Percentiles rank a stretch among this genome's conserved stretches.
phyloP scores from a whole-genome alignment of 2,329 filamentous ascomycete species.

The Macrophomina pseudophaseolina region DNA sequence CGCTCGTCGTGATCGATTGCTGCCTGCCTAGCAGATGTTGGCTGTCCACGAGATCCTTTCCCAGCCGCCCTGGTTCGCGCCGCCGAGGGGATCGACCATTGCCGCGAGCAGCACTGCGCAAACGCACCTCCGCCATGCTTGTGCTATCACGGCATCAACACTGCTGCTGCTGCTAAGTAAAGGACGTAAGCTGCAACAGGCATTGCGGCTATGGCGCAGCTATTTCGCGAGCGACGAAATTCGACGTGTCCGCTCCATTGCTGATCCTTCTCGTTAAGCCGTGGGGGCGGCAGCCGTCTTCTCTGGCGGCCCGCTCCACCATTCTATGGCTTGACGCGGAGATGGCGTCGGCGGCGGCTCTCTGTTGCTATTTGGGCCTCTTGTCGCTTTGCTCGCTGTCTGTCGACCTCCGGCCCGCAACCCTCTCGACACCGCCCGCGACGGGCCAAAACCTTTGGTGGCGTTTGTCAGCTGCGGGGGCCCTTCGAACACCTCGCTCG shows the following conservation, averaged over 20 bases:
- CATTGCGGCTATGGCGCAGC: constrained; percentile 17
- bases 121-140: neutral
- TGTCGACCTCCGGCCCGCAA: neutral
- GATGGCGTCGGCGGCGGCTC: constrained; percentile 11
- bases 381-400: neutral
- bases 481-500: neutral
- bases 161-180: constrained; percentile 1
- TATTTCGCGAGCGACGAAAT: constrained; percentile 7
- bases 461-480: constrained; percentile 22
- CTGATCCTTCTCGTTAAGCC: constrained; percentile 7
- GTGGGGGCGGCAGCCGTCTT: neutral
- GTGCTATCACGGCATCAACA: neutral
- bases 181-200: constrained; percentile 10
- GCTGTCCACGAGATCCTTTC: neutral
- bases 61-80: neutral
- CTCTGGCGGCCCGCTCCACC: constrained; percentile 5
- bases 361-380: constrained; percentile 12
- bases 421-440: constrained; percentile 4
- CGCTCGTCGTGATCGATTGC: neutral
- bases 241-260: neutral
- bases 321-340: neutral
- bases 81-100: neutral
- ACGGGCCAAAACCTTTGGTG: neutral
- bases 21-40: constrained; percentile 2
- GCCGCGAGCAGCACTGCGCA: neutral